These are phyloP conservation scores for Candida parachauliodes DNA, from an alignment of 805 yeast species.

Conservation along the genomic window DNA sequence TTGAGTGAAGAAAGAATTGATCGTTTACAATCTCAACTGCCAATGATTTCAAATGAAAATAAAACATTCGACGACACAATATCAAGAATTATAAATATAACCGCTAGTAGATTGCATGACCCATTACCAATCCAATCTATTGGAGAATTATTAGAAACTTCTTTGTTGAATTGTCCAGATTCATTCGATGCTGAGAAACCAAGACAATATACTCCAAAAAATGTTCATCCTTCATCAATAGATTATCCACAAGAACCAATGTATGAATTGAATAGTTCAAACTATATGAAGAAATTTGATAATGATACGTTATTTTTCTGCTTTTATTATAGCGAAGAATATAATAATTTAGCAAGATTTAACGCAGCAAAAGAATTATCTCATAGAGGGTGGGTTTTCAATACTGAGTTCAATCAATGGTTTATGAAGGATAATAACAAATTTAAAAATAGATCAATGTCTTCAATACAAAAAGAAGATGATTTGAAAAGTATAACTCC, in stretches of 20 bases:
- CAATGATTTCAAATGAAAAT: constrained; percentile 7
- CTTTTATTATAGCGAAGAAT: constrained; percentile 69
- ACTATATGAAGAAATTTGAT: constrained; percentile 67
- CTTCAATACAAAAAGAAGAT: constrained; percentile 14
- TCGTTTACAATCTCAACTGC: constrained; percentile 7
- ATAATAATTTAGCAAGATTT: constrained; percentile 32
- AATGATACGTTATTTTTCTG: constrained; percentile 87
- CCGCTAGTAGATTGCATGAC: constrained; percentile 42
- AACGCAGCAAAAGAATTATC: constrained; percentile 76
- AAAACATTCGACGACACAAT: constrained; percentile 14
- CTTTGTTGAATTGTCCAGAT: constrained; percentile 88
- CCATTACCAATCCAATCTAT: constrained; percentile 56
- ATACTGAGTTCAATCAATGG: constrained; percentile 74
- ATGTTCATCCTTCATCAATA: constrained; percentile 85
- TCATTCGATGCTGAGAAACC: constrained; percentile 88
- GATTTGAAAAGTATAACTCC: not conserved
- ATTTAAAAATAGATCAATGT: constrained; percentile 28
- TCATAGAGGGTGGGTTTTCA: constrained; percentile 78
- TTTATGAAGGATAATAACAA: constrained; percentile 61
- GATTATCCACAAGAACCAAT: constrained; percentile 87
- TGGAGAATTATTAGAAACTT: constrained; percentile 62
- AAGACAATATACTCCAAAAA: constrained; percentile 66
- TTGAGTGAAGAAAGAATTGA: constrained; percentile 10
- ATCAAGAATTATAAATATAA: constrained; percentile 16
- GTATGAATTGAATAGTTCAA: constrained; percentile 59